phyloP scores from a whole-genome alignment of 164 flowering plant genomes.

The Umbellularia californica region DNA sequence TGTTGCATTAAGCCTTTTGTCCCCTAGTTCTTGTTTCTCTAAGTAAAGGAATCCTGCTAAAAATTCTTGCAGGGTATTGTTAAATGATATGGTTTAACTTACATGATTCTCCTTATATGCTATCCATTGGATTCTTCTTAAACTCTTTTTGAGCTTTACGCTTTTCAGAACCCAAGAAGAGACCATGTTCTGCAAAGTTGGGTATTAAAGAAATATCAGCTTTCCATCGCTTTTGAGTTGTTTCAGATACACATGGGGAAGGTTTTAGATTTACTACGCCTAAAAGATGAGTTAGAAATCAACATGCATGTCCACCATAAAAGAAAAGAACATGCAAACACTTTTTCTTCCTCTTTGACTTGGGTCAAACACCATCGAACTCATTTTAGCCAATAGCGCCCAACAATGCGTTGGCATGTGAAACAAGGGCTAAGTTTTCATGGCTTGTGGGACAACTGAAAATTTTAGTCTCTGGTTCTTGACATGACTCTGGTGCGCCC shows the following conservation, averaged over 20 bases:
- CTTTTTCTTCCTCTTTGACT: slow-evolving; percentile 5
- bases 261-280: not conserved
- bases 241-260: not conserved
- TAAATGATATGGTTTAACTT: slow-evolving; percentile 24
- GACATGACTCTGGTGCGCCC: no score
- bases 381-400: no score
- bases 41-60: slow-evolving; percentile 51
- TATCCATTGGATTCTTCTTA: slow-evolving; percentile 48
- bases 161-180: slow-evolving; percentile 16
- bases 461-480: no score
- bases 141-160: slow-evolving; percentile 27
- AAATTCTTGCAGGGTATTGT: slow-evolving; percentile 31
- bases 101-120: slow-evolving; percentile 42
- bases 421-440: no score
- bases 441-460: no score
- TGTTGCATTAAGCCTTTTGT: slow-evolving; percentile 24
- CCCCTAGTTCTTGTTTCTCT: slow-evolving; percentile 51
- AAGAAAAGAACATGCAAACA: not conserved
- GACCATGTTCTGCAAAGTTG: slow-evolving; percentile 1
- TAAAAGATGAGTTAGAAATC: not conserved
- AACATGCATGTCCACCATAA: not conserved
- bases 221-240: not conserved
- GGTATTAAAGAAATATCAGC: not conserved
- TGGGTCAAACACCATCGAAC: not conserved
- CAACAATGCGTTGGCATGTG: no score